Percentiles rank a stretch among this genome's conserved stretches.
Conservation (phyloP, 2,329 filamentous ascomycete genomes). For the Ceratocystis alfenasii region DNA sequence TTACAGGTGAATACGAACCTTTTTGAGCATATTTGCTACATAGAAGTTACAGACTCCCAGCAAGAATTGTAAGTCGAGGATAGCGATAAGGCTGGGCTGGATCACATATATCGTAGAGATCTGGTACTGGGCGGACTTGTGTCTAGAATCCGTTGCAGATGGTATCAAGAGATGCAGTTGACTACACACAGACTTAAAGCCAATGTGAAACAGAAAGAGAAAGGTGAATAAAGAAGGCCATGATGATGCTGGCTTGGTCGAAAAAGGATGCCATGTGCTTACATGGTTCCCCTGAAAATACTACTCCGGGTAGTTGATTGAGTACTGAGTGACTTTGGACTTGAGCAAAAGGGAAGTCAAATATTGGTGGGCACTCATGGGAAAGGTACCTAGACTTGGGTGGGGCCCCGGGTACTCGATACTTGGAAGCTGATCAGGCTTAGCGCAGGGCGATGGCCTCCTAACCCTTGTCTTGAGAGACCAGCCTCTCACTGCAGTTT, state of each 20-base stretch:
- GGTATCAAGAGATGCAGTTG: conserved; percentile 1
- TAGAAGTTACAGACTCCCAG: not conserved
- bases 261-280: conserved; percentile 5
- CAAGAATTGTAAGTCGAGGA: not conserved
- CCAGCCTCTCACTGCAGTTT: not conserved
- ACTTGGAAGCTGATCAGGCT: not conserved
- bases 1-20: not conserved
- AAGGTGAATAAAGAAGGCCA: not conserved
- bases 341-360: not conserved
- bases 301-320: not conserved
- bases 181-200: not conserved
- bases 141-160: conserved; percentile 1
- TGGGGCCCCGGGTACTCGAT: not conserved
- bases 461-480: not conserved
- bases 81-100: not conserved
- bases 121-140: not conserved
- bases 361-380: not conserved
- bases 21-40: not conserved
- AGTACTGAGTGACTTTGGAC: not conserved
- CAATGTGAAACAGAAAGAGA: conserved; percentile 2
- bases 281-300: conserved; percentile 16
- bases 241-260: not conserved
- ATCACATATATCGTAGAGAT: not conserved
- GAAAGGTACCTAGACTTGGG: not conserved
- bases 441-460: not conserved